These are phyloP conservation scores for Tolypocladium amazonense DNA, from an alignment of 2,329 filamentous ascomycete genomes.

Conservation along the genomic window DNA sequence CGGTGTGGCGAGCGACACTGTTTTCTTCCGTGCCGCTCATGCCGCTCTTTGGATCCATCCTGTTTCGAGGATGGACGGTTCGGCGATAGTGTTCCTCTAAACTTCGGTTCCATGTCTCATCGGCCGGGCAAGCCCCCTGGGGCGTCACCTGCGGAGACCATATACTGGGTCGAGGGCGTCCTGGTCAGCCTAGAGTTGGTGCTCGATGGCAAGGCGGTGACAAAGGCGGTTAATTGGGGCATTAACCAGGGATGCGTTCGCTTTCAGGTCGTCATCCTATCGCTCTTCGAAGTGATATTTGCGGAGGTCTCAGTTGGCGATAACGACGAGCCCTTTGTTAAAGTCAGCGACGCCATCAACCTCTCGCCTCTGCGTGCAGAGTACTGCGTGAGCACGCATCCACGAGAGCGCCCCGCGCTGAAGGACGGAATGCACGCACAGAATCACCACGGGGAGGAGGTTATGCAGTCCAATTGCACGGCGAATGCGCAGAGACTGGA, in stretches of 20 bases:
- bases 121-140: constrained; percentile 2
- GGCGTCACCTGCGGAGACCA: constrained; percentile 2
- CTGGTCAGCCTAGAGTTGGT: constrained; percentile 5
- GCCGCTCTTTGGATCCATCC: background rate
- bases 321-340: constrained; percentile 3
- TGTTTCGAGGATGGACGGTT: background rate
- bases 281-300: constrained; percentile 10
- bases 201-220: constrained; percentile 6
- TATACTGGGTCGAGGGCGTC: constrained; percentile 7
- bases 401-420: constrained; percentile 4
- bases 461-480: constrained; percentile 1
- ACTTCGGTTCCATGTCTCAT: constrained; percentile 5
- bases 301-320: constrained; percentile 7
- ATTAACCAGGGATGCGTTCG: constrained; percentile 4
- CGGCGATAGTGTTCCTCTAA: background rate
- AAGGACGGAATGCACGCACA: constrained; percentile 1
- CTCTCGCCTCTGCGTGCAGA: constrained; percentile 8
- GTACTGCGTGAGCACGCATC: constrained; percentile 7
- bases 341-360: constrained; percentile 2
- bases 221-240: constrained; percentile 7
- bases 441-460: background rate
- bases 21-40: background rate
- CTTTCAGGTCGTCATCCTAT: constrained; percentile 10
- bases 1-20: background rate
- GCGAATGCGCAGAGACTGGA: constrained; percentile 1